Conservation (phyloP, 805 yeast genomes). For the Pichia kluyveri region DNA sequence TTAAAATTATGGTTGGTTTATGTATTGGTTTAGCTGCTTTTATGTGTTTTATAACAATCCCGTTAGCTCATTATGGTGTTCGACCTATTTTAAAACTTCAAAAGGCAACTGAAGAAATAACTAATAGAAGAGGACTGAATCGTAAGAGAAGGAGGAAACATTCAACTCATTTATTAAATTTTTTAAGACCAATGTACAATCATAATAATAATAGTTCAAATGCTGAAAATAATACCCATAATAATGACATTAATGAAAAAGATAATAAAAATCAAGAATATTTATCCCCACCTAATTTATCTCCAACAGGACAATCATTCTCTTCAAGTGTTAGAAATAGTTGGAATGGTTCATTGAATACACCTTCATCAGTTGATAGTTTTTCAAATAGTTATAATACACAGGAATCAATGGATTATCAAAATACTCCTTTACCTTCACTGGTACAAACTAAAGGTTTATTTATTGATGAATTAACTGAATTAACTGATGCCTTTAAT, state of each 20-base stretch:
- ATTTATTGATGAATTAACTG: conserved; percentile 78
- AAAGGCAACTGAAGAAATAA: conserved; percentile 70
- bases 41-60: conserved; percentile 69
- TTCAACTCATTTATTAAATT: conserved; percentile 13
- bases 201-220: background rate
- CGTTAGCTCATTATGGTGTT: conserved; percentile 77
- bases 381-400: conserved; percentile 4
- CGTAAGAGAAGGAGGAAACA: conserved; percentile 12
- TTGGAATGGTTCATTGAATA: conserved; percentile 4
- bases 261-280: background rate
- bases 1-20: conserved; percentile 66
- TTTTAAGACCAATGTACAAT: conserved; percentile 2
- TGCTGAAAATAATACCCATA: background rate
- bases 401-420: background rate
- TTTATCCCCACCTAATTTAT: background rate
- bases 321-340: conserved; percentile 3
- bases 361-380: conserved; percentile 12
- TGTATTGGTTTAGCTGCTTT: conserved; percentile 71
- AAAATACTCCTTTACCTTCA: conserved; percentile 13
- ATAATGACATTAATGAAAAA: background rate
- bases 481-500: conserved; percentile 80
- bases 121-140: conserved; percentile 31
- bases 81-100: conserved; percentile 73
- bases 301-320: background rate
- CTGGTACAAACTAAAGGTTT: conserved; percentile 28